Evolutionary conservation across 2,329 filamentous ascomycete species (phyloP).

Genomic region (Dactylella cylindrospora): DNA sequence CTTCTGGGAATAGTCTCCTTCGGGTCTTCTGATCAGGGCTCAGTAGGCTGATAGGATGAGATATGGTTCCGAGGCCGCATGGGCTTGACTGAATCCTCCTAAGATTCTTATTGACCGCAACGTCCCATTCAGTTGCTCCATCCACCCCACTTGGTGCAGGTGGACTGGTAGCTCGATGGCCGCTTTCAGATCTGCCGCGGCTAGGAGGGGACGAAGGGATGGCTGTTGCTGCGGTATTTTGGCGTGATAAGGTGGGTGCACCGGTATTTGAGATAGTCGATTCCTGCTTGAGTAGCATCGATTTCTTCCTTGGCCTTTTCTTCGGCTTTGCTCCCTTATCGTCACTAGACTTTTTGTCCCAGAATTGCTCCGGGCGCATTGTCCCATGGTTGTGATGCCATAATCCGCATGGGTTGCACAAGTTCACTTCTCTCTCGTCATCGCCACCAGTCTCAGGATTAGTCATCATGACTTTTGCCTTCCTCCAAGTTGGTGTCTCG

Average conservation of each 20-base stretch:
- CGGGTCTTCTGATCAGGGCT: conserved; percentile 41
- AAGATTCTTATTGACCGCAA: conserved; percentile 55
- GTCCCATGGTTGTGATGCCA: conserved; percentile 87
- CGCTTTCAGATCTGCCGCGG: conserved; percentile 37
- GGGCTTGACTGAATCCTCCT: conserved; percentile 66
- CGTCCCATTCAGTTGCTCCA: conserved; percentile 49
- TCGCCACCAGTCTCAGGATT: conserved; percentile 64
- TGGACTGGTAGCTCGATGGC: conserved; percentile 45
- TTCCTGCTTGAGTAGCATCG: conserved; percentile 24
- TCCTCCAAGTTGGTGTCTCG: conserved; percentile 94
- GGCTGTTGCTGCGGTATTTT: conserved; percentile 5
- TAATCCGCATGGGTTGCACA: conserved; percentile 95
- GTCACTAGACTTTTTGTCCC: conserved; percentile 60
- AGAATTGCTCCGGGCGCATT: conserved; percentile 80
- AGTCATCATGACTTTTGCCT: conserved; percentile 65
- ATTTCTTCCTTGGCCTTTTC: conserved; percentile 44
- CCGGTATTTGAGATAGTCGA: conserved; percentile 4
- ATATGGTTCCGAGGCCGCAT: conserved; percentile 48
- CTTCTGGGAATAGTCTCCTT: conserved; percentile 39
- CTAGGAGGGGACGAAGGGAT: conserved; percentile 30
- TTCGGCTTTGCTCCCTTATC: conserved; percentile 46
- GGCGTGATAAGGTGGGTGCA: conserved; percentile 12
- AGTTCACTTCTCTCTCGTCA: conserved; percentile 68
- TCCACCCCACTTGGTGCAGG: conserved; percentile 26
- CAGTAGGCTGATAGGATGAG: conserved; percentile 35